These are phyloP conservation scores for Dissophora ornata DNA, from an alignment of 192 early-diverging fungal genomes.

Conservation along the genomic window DNA sequence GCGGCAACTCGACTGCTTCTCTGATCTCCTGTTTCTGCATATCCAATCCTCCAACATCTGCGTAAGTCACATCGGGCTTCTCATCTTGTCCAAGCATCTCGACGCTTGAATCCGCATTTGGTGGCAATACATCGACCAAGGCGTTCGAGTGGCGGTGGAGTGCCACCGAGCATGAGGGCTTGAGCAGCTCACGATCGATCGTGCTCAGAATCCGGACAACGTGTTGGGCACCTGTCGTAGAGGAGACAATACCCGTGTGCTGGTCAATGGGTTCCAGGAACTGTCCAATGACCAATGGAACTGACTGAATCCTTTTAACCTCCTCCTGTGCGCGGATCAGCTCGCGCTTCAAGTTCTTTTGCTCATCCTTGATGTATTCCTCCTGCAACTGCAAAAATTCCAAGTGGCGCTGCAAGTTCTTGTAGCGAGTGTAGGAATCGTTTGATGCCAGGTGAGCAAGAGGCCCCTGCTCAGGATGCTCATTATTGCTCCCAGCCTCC, in stretches of 20 bases:
- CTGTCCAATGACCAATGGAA: conserved; percentile 98
- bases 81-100: conserved; percentile 84
- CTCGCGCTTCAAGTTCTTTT: conserved; percentile 96
- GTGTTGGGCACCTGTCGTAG: conserved; percentile 92
- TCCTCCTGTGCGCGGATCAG: conserved; percentile 95
- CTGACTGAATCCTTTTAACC: conserved; percentile 97
- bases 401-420: conserved; percentile 93
- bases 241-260: conserved; percentile 94
- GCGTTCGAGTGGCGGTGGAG: conserved; percentile 98
- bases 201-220: conserved; percentile 96
- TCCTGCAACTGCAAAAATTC: conserved; percentile 98
- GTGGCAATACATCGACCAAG: conserved; percentile 95
- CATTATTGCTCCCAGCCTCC: conserved; percentile 14
- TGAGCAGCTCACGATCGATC: conserved; percentile 96
- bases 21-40: conserved; percentile 94
- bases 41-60: conserved; percentile 88
- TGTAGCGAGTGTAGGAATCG: conserved; percentile 93
- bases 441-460: conserved; percentile 76
- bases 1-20: conserved; percentile 97
- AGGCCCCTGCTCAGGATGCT: conserved; percentile 50
- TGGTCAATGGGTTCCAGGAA: conserved; percentile 98
- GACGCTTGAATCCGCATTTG: conserved; percentile 94
- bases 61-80: conserved; percentile 83
- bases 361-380: conserved; percentile 99
- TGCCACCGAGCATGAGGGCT: conserved; percentile 93